Evolutionary conservation across 1,284 basidiomycete genomes (phyloP).

Genomic region (Marasmius sp.): DNA sequence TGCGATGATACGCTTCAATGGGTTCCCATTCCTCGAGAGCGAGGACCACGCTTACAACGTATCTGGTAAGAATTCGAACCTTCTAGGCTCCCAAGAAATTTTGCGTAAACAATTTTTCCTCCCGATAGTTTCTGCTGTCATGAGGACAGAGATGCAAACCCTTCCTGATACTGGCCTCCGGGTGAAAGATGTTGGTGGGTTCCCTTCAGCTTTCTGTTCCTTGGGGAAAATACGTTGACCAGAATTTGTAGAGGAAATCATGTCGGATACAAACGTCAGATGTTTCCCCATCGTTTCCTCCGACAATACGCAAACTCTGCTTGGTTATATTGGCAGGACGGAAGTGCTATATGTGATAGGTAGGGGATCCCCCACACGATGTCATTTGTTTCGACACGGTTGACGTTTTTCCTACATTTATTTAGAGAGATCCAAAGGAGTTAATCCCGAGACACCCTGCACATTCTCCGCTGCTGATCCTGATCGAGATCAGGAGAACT

Average conservation of each 20-base stretch:
- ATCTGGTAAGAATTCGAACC: slow-evolving; percentile 57
- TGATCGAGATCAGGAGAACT: slow-evolving; percentile 47
- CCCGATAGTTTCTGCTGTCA: slow-evolving; percentile 78
- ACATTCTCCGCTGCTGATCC: slow-evolving; percentile 57
- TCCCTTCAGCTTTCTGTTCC: not conserved
- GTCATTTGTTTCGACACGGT: not conserved
- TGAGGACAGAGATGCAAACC: slow-evolving; percentile 79
- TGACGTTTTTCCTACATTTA: slow-evolving; percentile 1
- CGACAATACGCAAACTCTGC: slow-evolving; percentile 58
- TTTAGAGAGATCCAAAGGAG: slow-evolving; percentile 52
- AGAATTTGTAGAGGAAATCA: slow-evolving; percentile 54
- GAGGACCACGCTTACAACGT: slow-evolving; percentile 91
- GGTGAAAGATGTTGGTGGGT: slow-evolving; percentile 76
- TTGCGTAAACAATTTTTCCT: not conserved
- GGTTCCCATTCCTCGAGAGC: slow-evolving; percentile 94
- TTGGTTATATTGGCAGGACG: slow-evolving; percentile 88
- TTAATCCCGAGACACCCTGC: slow-evolving; percentile 69
- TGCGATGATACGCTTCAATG: slow-evolving; percentile 96
- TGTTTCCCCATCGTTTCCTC: slow-evolving; percentile 88
- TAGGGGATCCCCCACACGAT: slow-evolving; percentile 30
- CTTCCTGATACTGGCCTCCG: slow-evolving; percentile 77
- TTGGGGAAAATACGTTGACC: not conserved
- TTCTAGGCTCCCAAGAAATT: not conserved
- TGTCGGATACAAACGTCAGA: slow-evolving; percentile 76
- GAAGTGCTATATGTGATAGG: slow-evolving; percentile 88